Evolutionary conservation across 208 protist genomes (phyloP), one percentile per base, ranked within the genome.

Genomic region (Crithidia bombi): DNA sequence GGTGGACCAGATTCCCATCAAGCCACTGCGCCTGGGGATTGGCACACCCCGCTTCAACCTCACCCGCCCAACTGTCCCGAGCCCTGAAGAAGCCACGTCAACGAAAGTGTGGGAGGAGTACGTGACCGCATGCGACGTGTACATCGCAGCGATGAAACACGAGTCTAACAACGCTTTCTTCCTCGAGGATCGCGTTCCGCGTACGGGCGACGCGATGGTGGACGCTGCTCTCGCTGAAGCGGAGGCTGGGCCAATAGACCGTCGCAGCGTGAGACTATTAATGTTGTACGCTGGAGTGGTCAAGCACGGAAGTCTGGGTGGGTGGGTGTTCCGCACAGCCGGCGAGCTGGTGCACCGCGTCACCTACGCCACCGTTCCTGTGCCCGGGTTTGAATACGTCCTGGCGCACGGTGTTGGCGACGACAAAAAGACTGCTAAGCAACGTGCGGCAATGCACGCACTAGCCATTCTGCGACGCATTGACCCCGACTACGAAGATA

Each of bases 371-470:
- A 85, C 86, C 6, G 47, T 92, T 0, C 57, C 78, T 14, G 70
- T 93, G 19, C 93, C 93, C 9, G 91, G 91, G 14, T 85, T 83
- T 44, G 77, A 82, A 44, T 73, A 89, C 32, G 26, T 93, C 26
- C 26, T 38, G 15, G 89, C 86, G 30, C 73, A 76, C 25, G 93
- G 93, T 12, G 89, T 96, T 0, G 90, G 84, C 3, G 11, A 52
- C 9, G 91, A 81, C 56, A 91, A 84, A 41, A 78, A 86, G 5
- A 39, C 36, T 0, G 81, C 90, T 5, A 73, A 90, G 62, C 70
- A 78, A 25, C 85, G 86, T 3, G 93, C 90, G 14, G 82, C 93
- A 0, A 89, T 92, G 85, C 93, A 97, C 68, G 82, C 79, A 6
- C 49, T 95, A 7, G 79, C 83, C n/a, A 43, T 97, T 15, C 72